Base-by-base conservation (phyloP, 2,329 filamentous ascomycete species). In the Lecanoromycetidae sp. region DNA sequence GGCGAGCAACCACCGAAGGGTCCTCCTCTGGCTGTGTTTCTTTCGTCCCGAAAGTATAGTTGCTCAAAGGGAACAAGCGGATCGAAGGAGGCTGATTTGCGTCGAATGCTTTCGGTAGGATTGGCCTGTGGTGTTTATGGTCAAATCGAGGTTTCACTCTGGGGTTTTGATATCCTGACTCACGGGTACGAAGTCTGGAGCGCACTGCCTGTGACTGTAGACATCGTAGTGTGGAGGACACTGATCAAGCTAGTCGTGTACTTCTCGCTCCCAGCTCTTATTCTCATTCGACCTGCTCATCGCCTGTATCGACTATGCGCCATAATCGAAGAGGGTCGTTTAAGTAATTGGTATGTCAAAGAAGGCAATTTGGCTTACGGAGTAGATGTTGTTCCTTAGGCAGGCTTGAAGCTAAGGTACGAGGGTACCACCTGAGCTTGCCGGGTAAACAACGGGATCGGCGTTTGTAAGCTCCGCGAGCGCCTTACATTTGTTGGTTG, bases 1-100 rank as follows among this genome's bases (percentile, higher is more conserved):
- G 72, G 2, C 91, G 84, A 48, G 91, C 88, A 48, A 94, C 78
- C 2, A 98, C 91, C 0, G 87, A 95, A 0, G 90, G 88, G 60
- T 98, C 91, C 67, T 98, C 91, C 67, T 98, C 91, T 2, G 90
- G 91, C 63, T 98, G 91, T 19, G 85, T 93, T 71, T 96, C 91
- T 68, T 98, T 98, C 52, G 93, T 94, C 53, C 90, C 90, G 60
- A 98, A 96, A 20, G 91, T 96, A 73, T 98, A 98, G 74, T 96
- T 98, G 56, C 87, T 94, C 40, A 98, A 77, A 27, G 91, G 91
- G 62, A 88, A 96, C 22, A 98, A 77, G 44, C 85, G 84, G 60
- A 98, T 88, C 2, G 87, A 91, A 57, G 80, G 71, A 27, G 90
- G 87, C 66, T 98, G 91, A 63, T 90, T 87, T 44, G 77, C 80